A percentile compares a stretch with the other conserved stretches of the same genome.
Evolutionary conservation across 371 early-diverging fungal genomes (phyloP).

Genomic region (Apophysomyces elegans): DNA sequence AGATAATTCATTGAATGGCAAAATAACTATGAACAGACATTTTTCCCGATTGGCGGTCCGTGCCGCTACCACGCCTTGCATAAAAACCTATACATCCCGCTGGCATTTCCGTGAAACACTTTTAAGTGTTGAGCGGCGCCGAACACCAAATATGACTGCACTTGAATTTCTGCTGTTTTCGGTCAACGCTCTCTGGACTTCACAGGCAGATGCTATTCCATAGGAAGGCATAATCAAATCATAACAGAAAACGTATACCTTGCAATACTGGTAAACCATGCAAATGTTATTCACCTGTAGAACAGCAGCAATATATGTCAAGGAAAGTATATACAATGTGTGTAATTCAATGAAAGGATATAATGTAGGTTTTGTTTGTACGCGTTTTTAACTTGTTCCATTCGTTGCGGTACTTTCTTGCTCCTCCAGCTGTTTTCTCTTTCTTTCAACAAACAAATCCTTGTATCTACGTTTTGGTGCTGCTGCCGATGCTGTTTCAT

Average conservation of each 20-base stretch:
- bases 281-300: slow-evolving; percentile 8
- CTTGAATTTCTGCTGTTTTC: too few species aligned
- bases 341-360: slow-evolving; percentile 8
- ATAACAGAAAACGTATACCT: neutral
- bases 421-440: slow-evolving; percentile 8
- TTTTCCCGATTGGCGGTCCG: too few species aligned
- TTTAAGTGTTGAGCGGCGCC: too few species aligned
- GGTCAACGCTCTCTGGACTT: too few species aligned
- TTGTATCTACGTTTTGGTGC: neutral
- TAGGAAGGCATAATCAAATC: too few species aligned
- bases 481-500: neutral
- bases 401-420: slow-evolving; percentile 5
- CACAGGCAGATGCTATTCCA: too few species aligned
- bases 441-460: slow-evolving; percentile 1
- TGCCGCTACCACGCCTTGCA: too few species aligned
- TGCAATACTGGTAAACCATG: neutral
- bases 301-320: slow-evolving; percentile 6
- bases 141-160: too few species aligned
- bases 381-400: neutral
- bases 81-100: too few species aligned
- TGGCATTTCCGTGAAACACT: too few species aligned
- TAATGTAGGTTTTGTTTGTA: neutral
- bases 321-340: slow-evolving; percentile 5
- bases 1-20: too few species aligned
- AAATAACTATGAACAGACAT: too few species aligned